Evolutionary conservation across 2,329 filamentous ascomycete genomes (phyloP).

Genomic region (Xylaria sp.): DNA sequence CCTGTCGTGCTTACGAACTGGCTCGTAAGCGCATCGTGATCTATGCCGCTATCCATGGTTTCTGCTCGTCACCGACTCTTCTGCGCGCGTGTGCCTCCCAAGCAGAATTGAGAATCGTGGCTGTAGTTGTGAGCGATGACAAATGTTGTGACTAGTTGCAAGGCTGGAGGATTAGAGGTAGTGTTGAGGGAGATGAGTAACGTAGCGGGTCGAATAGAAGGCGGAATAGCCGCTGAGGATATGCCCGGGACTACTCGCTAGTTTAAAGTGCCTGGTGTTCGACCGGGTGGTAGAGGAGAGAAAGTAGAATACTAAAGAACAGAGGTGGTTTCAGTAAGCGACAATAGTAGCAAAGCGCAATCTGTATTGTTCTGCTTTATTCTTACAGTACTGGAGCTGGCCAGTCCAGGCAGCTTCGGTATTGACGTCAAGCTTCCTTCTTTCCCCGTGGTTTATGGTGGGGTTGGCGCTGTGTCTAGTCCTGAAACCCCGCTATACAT

Average conservation of each 20-base stretch:
- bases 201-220: neutral
- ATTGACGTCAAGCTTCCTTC: slow-evolving; percentile 35
- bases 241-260: neutral
- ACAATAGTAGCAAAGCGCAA: neutral
- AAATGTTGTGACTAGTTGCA: neutral
- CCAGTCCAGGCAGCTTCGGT: slow-evolving; percentile 39
- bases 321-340: neutral
- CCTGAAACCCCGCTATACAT: slow-evolving; percentile 27
- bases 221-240: neutral
- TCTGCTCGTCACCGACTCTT: neutral
- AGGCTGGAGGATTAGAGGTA: neutral
- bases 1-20: slow-evolving; percentile 69
- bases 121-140: slow-evolving; percentile 3
- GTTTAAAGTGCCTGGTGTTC: neutral
- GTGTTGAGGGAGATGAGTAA: neutral
- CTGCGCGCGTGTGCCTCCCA: neutral
- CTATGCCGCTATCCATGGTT: slow-evolving; percentile 52
- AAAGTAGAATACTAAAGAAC: neutral
- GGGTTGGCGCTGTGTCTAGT: slow-evolving; percentile 23
- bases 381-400: slow-evolving; percentile 17
- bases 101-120: neutral
- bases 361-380: neutral
- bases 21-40: slow-evolving; percentile 59
- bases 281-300: neutral
- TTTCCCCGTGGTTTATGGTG: slow-evolving; percentile 17